Conservation (phyloP, 2,329 filamentous ascomycete species). For the Fusarium penzigii region DNA sequence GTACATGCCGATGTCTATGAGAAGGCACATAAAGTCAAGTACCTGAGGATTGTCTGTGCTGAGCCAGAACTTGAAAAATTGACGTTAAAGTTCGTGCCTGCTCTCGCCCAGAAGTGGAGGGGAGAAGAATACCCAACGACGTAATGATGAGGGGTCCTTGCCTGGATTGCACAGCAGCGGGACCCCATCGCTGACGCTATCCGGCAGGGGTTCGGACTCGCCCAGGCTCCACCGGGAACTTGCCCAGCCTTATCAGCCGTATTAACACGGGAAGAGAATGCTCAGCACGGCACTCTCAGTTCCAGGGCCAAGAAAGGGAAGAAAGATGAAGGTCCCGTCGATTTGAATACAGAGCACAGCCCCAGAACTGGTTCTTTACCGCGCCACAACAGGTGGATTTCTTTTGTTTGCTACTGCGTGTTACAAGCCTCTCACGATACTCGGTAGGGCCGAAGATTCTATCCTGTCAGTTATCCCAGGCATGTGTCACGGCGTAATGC, state of each 20-base stretch:
- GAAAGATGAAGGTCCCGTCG: too few relatives aligned
- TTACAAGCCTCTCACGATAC: not conserved
- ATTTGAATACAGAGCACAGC: too few relatives aligned
- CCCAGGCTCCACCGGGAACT: conserved; percentile 3
- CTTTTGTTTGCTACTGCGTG: not conserved
- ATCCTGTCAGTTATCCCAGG: not conserved
- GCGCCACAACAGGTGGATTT: not conserved
- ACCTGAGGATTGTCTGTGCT: not conserved
- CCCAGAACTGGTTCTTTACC: too few relatives aligned
- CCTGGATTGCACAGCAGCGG: conserved; percentile 3
- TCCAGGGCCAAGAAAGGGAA: not conserved
- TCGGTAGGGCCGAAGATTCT: not conserved
- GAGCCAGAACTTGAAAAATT: not conserved
- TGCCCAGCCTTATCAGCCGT: conserved; percentile 7
- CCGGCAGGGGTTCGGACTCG: conserved; percentile 15
- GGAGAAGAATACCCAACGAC: conserved; percentile 20
- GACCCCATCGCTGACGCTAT: conserved; percentile 25
- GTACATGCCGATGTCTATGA: not conserved
- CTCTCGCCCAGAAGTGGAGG: not conserved
- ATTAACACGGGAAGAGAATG: conserved; percentile 5
- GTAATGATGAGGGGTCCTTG: conserved; percentile 27
- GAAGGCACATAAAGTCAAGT: not conserved
- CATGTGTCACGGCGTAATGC: too few relatives aligned
- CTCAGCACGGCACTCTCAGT: not conserved
- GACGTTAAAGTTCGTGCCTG: not conserved